These are phyloP conservation scores for Xylariales sp. DNA, from an alignment of 2,329 filamentous ascomycete species.

Conservation along the genomic window DNA sequence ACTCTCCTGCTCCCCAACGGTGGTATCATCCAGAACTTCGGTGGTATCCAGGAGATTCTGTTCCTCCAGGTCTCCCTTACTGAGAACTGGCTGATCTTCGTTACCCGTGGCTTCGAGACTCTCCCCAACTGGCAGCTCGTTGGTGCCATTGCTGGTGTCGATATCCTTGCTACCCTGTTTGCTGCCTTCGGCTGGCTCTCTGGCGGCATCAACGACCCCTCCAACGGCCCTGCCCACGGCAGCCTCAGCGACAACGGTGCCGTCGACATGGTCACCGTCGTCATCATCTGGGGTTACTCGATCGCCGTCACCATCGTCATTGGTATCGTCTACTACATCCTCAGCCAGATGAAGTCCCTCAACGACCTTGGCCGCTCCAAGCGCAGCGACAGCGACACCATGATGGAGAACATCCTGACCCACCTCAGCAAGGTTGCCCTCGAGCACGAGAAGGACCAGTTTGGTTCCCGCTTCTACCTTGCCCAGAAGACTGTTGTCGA, in stretches of 20 bases:
- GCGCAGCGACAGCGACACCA: constrained; percentile 44
- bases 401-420: constrained; percentile 48
- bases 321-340: constrained; percentile 44
- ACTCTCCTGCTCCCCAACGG: constrained; percentile 61
- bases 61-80: constrained; percentile 70
- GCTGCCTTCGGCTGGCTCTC: constrained; percentile 66
- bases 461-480: constrained; percentile 29
- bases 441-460: constrained; percentile 41
- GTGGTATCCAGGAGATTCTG: constrained; percentile 67
- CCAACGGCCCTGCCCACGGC: constrained; percentile 39
- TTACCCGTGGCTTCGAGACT: constrained; percentile 67
- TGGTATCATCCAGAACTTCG: constrained; percentile 71
- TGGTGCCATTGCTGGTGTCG: constrained; percentile 62
- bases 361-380: constrained; percentile 45
- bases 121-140: constrained; percentile 67
- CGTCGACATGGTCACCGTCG: constrained; percentile 52
- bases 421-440: constrained; percentile 47
- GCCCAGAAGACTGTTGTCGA: constrained; percentile 21
- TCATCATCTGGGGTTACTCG: constrained; percentile 48
- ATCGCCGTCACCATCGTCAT: constrained; percentile 48
- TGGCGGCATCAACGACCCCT: constrained; percentile 36
- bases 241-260: constrained; percentile 34
- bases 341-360: constrained; percentile 26
- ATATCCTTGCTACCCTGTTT: constrained; percentile 65
- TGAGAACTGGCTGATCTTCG: constrained; percentile 76